Base-by-base conservation (phyloP, 257 asterid genomes). In the Jaltomata sinuosa region DNA sequence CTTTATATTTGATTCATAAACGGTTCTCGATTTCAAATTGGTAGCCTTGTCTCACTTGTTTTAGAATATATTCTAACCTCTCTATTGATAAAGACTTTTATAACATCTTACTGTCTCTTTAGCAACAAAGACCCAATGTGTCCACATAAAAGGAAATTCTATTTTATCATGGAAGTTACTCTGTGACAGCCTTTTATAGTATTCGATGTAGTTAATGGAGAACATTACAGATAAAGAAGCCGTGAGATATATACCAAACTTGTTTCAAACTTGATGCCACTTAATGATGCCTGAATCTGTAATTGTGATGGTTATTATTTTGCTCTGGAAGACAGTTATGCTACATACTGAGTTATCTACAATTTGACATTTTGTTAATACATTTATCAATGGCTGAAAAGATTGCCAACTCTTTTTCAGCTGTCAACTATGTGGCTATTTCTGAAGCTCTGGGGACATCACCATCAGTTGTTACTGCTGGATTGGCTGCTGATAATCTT, bases 381-480 rank as follows among this genome's bases (percentile, higher is more conserved):
- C 50, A 2, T 11, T 77, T 80, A 32, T 54, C 34, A 36, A 67
- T 3, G 25, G 82, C 87, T 82, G 83, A 87, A 72, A 55, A 11
- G 31, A 38, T 74, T 64, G 78, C 21, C 82, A 25, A 54, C 61
- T 87, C 34, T 64, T 49, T 52, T 88, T 89, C 72, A 94, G 99
- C 99, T 88, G 98, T 96, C 87, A 96, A 96, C 85, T 96, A 96
- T 80, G 98, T 96, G n/a, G 98, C 99, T 45, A 91, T 96, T 83
- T 89, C 98, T 9, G 97, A 96, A 87, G 98, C 97, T 83, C 94
- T 96, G n/a, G 85, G 80, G 81, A 94, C 93, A 76, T 90, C 98
- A 27, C 98, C 97, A 6, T 96, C 99, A 32, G 97, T 93, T 82
- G 84, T 96, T 85, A 89, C 99, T n/a, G 97, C 99, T 5, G 99